Evolutionary conservation across 345 rosid genomes (phyloP), one percentile per base, ranked within the genome.

Genomic region (Anastatica hierochuntica): DNA sequence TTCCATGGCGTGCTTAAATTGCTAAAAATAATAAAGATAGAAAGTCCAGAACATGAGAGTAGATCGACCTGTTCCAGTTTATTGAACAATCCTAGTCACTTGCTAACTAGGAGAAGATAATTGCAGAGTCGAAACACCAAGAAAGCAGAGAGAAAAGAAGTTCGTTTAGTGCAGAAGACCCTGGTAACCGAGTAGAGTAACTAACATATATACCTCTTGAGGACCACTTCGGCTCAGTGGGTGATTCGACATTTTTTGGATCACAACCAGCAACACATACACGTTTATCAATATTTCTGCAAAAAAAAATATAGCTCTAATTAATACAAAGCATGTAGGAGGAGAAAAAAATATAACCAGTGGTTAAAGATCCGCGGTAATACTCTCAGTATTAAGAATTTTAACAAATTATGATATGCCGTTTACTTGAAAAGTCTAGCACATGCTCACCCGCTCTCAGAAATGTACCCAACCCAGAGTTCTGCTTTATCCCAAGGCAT

Each of bases 401-500:
- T 0, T 26, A 14, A 35, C 13, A 7, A 20, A 52, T 35, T 10
- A 12, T 1, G 1, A 18, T 19, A 44, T 24, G 6, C 3, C 49
- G 4, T 26, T 20, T 31, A 53, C 19, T 11, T 16, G 13, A 47
- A 16, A 6, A 41, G 10, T 29, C 7, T 49, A n/a, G n/a, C n/a
- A n/a, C n/a, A n/a, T 35, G 54, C 64, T 72, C 49, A 92, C 98
- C 96, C 95, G 70, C 50, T 62, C 62, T 82, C 83, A 8, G 90
- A 78, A 56, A 88, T 76, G 72, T 81, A 78, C 46, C 95, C 98
- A 72, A 85, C 90, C 95, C 96, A 92, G 18, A 92, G 80, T 65
- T 92, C 84, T 14, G 98, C 37, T 76, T 75, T 83, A 63, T 92
- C 98, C 98, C 98, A 88, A 10, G 95, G 95, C 96, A 85, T 88